These are phyloP conservation scores for Fraxinus anomala DNA, from an alignment of 257 asterid genomes.

Conservation along the genomic window DNA sequence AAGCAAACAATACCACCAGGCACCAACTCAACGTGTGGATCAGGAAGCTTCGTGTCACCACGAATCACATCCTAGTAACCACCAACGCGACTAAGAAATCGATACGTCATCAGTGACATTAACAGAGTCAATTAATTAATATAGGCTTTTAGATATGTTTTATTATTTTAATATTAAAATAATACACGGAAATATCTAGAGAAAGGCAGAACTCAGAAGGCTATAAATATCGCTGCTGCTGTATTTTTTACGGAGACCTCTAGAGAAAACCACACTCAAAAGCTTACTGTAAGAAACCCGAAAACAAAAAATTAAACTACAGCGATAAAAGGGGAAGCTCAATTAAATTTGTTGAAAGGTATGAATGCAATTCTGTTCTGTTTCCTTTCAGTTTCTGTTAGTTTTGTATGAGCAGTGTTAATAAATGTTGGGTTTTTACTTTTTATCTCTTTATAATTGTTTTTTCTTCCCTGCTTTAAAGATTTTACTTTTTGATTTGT, in stretches of 20 bases:
- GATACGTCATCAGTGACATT: slow-evolving; percentile 38
- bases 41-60: slow-evolving; percentile 42
- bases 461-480: slow-evolving; percentile 6
- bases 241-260: background rate
- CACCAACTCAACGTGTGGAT: slow-evolving; percentile 25
- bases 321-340: background rate
- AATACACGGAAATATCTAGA: slow-evolving; percentile 40
- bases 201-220: slow-evolving; percentile 15
- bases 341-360: slow-evolving; percentile 30
- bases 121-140: slow-evolving; percentile 2
- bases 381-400: background rate
- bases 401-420: background rate
- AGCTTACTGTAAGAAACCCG: background rate
- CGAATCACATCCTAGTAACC: background rate
- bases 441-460: background rate
- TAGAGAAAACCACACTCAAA: background rate
- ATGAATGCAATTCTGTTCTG: background rate
- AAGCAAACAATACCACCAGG: background rate
- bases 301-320: background rate
- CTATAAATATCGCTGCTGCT: slow-evolving; percentile 41
- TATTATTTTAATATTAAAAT: background rate
- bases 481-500: background rate
- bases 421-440: background rate
- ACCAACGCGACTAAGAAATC: background rate
- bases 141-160: slow-evolving; percentile 7